Conservation (phyloP, 2,329 filamentous ascomycete species). For the Sporothrix luriei region DNA sequence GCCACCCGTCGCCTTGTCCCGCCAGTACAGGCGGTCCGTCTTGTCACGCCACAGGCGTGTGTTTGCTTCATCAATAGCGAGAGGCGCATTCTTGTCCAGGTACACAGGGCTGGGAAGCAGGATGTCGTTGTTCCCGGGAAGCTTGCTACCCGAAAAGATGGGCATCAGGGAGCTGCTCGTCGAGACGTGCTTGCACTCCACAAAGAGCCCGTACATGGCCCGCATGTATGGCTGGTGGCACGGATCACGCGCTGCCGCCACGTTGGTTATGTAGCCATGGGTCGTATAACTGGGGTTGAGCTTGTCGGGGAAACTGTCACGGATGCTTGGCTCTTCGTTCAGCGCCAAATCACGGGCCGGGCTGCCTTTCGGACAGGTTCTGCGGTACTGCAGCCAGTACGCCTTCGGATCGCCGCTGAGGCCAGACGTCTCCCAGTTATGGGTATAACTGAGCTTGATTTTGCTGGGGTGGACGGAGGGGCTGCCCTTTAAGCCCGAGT, state of each 20-base stretch:
- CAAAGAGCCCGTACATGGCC: conserved; percentile 56
- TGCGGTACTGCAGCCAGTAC: conserved; percentile 62
- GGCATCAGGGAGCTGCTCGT: conserved; percentile 57
- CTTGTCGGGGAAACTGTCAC: not conserved
- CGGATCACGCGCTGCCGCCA: conserved; percentile 56
- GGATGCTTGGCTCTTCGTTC: not conserved
- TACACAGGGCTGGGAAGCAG: conserved; percentile 65
- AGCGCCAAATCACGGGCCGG: conserved; percentile 46
- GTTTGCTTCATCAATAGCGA: conserved; percentile 53
- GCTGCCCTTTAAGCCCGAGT: conserved; percentile 46
- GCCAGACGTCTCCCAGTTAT: conserved; percentile 49
- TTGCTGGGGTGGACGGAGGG: conserved; percentile 35
- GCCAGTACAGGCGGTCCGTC: conserved; percentile 61
- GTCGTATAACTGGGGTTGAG: conserved; percentile 40
- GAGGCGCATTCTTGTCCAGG: conserved; percentile 49
- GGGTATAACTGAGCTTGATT: conserved; percentile 43
- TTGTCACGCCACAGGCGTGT: conserved; percentile 59
- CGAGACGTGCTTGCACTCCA: conserved; percentile 53
- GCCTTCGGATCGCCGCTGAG: conserved; percentile 44
- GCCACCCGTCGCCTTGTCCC: conserved; percentile 65
- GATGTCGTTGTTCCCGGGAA: conserved; percentile 62
- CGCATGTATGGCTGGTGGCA: conserved; percentile 56
- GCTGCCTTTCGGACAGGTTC: conserved; percentile 60
- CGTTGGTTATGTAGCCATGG: conserved; percentile 57
- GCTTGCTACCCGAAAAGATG: conserved; percentile 62